phyloP scores from a whole-genome alignment of 108 stramenopile genomes.

The Fragilaria radians region DNA sequence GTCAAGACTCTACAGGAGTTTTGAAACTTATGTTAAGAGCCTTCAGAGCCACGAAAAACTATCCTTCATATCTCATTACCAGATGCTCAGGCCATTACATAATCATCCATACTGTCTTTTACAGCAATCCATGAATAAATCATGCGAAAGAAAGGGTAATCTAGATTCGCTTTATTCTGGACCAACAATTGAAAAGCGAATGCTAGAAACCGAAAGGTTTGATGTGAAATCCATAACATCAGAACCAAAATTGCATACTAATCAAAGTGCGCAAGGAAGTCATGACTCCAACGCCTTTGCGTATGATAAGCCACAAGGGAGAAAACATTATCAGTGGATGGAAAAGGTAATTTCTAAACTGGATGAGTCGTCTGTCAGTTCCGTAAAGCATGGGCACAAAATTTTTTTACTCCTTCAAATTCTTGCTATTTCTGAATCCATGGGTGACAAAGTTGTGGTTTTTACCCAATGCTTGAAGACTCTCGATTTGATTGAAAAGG shows the following conservation, averaged over 20 bases:
- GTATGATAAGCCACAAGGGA: background rate
- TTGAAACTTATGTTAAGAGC: background rate
- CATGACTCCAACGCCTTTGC: background rate
- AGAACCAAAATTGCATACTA: background rate
- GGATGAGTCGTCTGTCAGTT: constrained; percentile 8
- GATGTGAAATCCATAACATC: background rate
- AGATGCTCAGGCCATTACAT: constrained; percentile 36
- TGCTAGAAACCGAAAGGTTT: background rate
- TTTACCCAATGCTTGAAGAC: constrained; percentile 64
- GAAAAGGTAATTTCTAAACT: background rate
- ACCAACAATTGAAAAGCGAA: no score
- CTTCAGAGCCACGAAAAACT: background rate
- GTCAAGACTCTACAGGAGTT: constrained; percentile 30
- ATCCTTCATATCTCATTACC: constrained; percentile 9
- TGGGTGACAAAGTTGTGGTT: constrained; percentile 61
- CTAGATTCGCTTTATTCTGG: constrained; percentile 6
- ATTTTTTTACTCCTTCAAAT: constrained; percentile 62
- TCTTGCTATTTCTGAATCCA: constrained; percentile 22
- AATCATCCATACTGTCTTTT: constrained; percentile 47
- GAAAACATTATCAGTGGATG: background rate
- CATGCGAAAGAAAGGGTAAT: constrained; percentile 21
- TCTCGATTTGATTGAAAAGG: constrained; percentile 49
- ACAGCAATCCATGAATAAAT: constrained; percentile 1
- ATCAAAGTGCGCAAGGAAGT: background rate
- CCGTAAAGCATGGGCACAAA: constrained; percentile 47